Conservation (phyloP, 2,329 filamentous ascomycete genomes). For the Diplodia seriata region DNA sequence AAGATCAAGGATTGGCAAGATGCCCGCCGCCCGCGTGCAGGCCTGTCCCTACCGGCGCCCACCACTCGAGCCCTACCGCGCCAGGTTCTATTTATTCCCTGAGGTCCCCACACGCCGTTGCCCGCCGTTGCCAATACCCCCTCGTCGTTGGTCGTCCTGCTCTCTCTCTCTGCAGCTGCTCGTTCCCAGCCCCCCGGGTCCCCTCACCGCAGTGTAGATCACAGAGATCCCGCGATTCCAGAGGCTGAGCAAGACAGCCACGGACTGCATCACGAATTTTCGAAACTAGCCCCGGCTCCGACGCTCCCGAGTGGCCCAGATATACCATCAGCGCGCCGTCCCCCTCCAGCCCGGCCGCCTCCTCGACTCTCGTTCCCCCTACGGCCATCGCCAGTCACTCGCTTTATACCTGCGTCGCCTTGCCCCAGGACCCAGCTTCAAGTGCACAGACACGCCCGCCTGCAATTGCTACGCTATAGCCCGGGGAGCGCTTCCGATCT, state of each 20-base stretch:
- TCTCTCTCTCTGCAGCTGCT: conserved; percentile 23
- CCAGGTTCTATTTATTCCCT: conserved; percentile 32
- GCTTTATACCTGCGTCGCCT: conserved; percentile 11
- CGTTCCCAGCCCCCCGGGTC: conserved; percentile 21
- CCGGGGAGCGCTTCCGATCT: conserved; percentile 28
- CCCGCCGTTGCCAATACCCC: conserved; percentile 20
- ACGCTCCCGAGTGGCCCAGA: conserved; percentile 22
- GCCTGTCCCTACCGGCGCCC: conserved; percentile 22
- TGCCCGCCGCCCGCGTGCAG: conserved; percentile 1
- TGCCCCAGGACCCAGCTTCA: conserved; percentile 9
- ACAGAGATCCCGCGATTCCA: conserved; percentile 26
- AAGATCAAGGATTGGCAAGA: conserved; percentile 25
- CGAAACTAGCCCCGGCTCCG: conserved; percentile 29
- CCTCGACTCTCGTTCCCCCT: background rate
- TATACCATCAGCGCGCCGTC: conserved; percentile 12
- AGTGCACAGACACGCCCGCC: conserved; percentile 19
- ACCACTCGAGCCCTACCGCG: conserved; percentile 25
- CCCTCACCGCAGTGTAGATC: conserved; percentile 14
- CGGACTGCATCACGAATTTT: conserved; percentile 32
- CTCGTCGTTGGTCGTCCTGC: conserved; percentile 11
- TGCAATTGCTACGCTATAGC: conserved; percentile 14
- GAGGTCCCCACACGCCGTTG: conserved; percentile 29
- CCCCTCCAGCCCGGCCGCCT: background rate
- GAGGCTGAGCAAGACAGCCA: conserved; percentile 30
- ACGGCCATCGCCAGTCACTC: conserved; percentile 17